These are phyloP conservation scores for Aspergillus ochraceoroseus DNA, from an alignment of 2,329 filamentous ascomycete species.

Conservation along the genomic window DNA sequence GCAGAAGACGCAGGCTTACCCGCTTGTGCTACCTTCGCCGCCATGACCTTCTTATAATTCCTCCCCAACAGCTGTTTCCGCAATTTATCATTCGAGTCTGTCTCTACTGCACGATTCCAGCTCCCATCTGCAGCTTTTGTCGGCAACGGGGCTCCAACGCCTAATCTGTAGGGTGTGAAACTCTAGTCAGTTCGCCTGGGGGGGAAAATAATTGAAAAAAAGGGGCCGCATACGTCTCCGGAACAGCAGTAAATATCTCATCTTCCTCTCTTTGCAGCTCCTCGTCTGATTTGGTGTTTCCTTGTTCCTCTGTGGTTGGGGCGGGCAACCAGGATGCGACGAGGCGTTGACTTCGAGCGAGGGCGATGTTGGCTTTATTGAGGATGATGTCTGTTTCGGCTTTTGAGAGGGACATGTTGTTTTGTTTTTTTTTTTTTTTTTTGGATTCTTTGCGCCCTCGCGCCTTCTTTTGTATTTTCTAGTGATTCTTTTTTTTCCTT, in stretches of 20 bases:
- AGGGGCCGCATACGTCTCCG: constrained; percentile 47
- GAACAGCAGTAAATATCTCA: constrained; percentile 50
- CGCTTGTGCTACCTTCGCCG: constrained; percentile 40
- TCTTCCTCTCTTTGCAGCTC: constrained; percentile 51
- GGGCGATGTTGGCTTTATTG: constrained; percentile 51
- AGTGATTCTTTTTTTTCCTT: neutral
- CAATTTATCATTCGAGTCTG: constrained; percentile 43
- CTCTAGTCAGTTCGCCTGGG: neutral
- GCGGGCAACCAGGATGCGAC: constrained; percentile 55
- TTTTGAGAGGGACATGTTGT: constrained; percentile 30
- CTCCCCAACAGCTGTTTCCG: constrained; percentile 45
- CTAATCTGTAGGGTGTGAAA: constrained; percentile 36
- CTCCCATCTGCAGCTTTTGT: constrained; percentile 38
- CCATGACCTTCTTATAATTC: constrained; percentile 39
- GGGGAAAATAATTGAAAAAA: neutral
- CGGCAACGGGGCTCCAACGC: constrained; percentile 47
- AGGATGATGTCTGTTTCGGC: constrained; percentile 52
- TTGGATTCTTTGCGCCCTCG: too few relatives aligned
- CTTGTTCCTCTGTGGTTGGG: constrained; percentile 38
- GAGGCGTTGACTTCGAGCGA: constrained; percentile 52
- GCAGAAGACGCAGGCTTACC: neutral
- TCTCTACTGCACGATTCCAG: constrained; percentile 39
- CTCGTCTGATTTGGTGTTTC: constrained; percentile 40
- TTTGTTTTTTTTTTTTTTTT: constrained; percentile 7
- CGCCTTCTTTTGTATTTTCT: neutral